phyloP scores from a whole-genome alignment of 805 yeast genomes.

The Candida arabinofermentans region DNA sequence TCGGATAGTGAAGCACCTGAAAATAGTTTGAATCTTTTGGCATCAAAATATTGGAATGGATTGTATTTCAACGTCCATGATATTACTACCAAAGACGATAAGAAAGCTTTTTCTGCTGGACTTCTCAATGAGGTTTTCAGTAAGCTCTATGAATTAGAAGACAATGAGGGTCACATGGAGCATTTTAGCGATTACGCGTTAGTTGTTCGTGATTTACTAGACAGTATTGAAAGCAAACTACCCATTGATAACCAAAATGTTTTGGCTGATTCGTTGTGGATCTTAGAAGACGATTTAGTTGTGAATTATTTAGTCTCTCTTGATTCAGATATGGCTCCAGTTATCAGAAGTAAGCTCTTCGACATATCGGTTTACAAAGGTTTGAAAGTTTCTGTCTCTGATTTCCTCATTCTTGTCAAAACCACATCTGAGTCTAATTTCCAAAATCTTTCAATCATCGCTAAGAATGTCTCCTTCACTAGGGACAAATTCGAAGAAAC shows the following conservation, averaged over 20 bases:
- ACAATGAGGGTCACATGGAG: background rate
- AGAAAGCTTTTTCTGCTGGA: conserved; percentile 16
- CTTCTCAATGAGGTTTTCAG: conserved; percentile 27
- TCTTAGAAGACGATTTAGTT: conserved; percentile 8
- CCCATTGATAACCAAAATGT: conserved; percentile 1
- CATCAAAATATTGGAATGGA: conserved; percentile 24
- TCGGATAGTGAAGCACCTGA: conserved; percentile 1
- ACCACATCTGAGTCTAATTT: background rate
- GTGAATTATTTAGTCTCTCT: conserved; percentile 1
- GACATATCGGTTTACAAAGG: conserved; percentile 2
- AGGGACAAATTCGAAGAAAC: too few species aligned
- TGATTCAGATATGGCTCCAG: background rate
- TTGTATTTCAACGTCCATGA: conserved; percentile 7
- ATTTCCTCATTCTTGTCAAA: conserved; percentile 1
- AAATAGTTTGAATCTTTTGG: conserved; percentile 13
- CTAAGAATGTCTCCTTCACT: background rate
- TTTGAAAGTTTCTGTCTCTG: background rate
- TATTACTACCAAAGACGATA: background rate
- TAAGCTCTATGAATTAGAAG: conserved; percentile 9
- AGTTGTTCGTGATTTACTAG: background rate
- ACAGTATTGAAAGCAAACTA: background rate
- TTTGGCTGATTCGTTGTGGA: conserved; percentile 20
- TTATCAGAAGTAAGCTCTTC: conserved; percentile 2
- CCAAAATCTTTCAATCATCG: background rate
- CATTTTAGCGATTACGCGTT: conserved; percentile 3